phyloP scores from a whole-genome alignment of 768 basidiomycete genomes.

The Termitomyces sp. region DNA sequence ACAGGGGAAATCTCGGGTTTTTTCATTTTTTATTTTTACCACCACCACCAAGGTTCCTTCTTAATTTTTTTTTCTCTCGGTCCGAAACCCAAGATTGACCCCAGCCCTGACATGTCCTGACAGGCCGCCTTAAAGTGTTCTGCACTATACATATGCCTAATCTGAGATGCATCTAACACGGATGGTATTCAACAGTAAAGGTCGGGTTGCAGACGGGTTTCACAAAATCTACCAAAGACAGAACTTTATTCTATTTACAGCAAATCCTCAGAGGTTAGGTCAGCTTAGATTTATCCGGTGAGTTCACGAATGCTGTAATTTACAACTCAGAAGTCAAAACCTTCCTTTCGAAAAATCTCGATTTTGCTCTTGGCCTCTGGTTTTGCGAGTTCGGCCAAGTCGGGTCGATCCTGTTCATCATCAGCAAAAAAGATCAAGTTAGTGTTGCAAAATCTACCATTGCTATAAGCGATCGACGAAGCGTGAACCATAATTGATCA shows the following conservation, averaged over 20 bases:
- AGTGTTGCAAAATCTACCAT: conserved; percentile 54
- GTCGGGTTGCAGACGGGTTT: not conserved
- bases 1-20: too few species aligned
- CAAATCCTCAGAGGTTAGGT: not conserved
- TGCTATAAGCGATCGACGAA: conserved; percentile 71
- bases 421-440: conserved; percentile 1
- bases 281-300: too few species aligned
- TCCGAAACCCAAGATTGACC: too few species aligned
- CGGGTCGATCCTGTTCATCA: conserved; percentile 60
- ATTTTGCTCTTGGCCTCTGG: conserved; percentile 57
- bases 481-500: conserved; percentile 85
- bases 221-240: not conserved
- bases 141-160: too few species aligned
- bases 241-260: not conserved
- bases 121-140: too few species aligned
- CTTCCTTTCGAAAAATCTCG: conserved; percentile 71
- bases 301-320: conserved; percentile 10
- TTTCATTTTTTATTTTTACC: too few species aligned
- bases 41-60: too few species aligned
- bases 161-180: not conserved
- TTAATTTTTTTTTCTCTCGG: too few species aligned
- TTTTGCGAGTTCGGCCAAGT: conserved; percentile 75
- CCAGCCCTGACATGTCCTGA: too few species aligned
- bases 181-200: too few species aligned
- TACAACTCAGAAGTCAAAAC: conserved; percentile 93